Base-by-base conservation (phyloP, 805 yeast species). In the Grigorovia yakushimaensis region DNA sequence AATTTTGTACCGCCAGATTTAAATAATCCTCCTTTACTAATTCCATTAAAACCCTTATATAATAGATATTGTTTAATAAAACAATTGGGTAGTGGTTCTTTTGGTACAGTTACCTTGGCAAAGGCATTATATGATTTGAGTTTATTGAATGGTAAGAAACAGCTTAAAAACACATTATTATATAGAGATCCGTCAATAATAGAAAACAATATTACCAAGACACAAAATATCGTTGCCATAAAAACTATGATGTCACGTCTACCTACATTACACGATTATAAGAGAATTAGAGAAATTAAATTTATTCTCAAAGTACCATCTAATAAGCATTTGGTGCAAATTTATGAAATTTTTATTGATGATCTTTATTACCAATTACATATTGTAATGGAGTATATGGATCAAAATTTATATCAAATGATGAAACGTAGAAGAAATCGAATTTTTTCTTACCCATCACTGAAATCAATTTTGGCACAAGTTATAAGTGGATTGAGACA, bases 301-400 rank as follows among this genome's bases (percentile, higher is more conserved):
- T 84, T 85, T 61, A 81, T 84, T 23, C 62, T 81, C 24, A 66
- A 83, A 0, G 75, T 88, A 20, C 81, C 86, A 1, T 73, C 85
- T 1, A 95, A 88, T 65, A 76, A 76, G 20, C 77, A 80, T 54
- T 67, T 91, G 47, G 81, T 89, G 18, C 85, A 81, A 54, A 73
- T 88, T 4, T 79, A 77, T 64, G 96, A 88, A 57, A 72, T 88
- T 60, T 87, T 89, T 57, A 73, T 86, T 48, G 96, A 91, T 66
- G 69, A 74, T 45, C 51, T 57, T 20, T 67, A 75, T 40, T 76
- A 70, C 52, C 77, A 78, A 55, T 70, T 88, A 47, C 88, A 87
- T 58, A 86, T 89, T 37, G 84, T 83, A 11, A 87, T 91, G 94
- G 98, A 91, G 63, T 74, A 82, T 22, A 78, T 89, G 88, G 84